Evolutionary conservation across 23 red algal species (phyloP), one percentile per base, ranked within the genome.

Genomic region (Cyanidiococcus yangmingshanensis): DNA sequence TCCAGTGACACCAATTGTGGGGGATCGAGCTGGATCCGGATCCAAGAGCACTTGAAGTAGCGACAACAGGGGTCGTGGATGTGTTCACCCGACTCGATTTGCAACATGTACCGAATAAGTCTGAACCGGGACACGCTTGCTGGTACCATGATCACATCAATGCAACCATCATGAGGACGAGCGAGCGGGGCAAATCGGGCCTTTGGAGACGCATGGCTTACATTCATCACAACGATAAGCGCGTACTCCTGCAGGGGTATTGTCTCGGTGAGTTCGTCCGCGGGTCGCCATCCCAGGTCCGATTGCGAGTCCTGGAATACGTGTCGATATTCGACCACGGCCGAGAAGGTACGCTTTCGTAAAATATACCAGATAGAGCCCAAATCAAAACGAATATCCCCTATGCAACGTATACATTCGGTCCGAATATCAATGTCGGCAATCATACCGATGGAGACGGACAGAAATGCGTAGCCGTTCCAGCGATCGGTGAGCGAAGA

Each of bases 31-130:
- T 25, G 15, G 63, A 71, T 71, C 16, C 63, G 63, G 3, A 35
- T 35, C 63, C 63, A 71, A 2, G 63, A 32, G 63, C 63, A 71
- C 63, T 71, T 71, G n/a, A 71, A 35, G 32, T 71, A 71, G 7
- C 21, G 21, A 29, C 63, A 71, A 2, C 16, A 25, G 7, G 7
- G 63, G 27, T 71, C 63, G 63, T 71, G 21, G 63, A 71, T 35
- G 63, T 71, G 63, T 30, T 25, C 12, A 3, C 63, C 63, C 27
- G 63, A 71, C 63, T 71, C 63, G 16, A 71, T 7, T 30, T 71
- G 21, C 16, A 35, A 32, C 63, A 35, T 71, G n/a, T 27, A 35
- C 63, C 7, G 32, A 30, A 30, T 12, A 2, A 71, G 63, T 25
- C 63, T 12, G n/a, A 35, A 7, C 32, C 63, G 7, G 7, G 63